phyloP scores from a whole-genome alignment of 352 stramenopile genomes.

The Phytophthora pinifolia region DNA sequence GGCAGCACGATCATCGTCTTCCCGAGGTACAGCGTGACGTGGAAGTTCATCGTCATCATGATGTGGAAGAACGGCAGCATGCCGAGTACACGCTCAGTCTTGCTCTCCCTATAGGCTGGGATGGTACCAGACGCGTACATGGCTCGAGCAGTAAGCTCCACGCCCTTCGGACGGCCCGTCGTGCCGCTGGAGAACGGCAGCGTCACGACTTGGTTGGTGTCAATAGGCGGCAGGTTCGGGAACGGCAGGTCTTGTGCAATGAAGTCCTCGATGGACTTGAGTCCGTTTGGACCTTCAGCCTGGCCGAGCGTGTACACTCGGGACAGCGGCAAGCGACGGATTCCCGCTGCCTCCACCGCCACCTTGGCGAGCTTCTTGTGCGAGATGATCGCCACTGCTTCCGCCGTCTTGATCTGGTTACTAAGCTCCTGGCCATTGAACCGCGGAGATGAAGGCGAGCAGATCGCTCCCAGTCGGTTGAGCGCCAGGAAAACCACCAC shows the following conservation, averaged over 20 bases:
- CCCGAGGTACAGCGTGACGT: constrained; percentile 65
- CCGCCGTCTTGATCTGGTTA: constrained; percentile 31
- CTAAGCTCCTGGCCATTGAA: constrained; percentile 30
- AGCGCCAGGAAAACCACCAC: constrained; percentile 39
- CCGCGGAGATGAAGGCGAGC: constrained; percentile 34
- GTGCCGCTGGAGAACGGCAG: constrained; percentile 93
- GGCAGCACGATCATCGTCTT: constrained; percentile 75
- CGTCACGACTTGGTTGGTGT: constrained; percentile 23
- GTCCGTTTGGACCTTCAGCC: not conserved
- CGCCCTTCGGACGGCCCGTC: constrained; percentile 86
- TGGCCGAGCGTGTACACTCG: constrained; percentile 30
- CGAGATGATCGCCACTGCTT: constrained; percentile 24
- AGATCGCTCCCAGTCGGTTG: constrained; percentile 33
- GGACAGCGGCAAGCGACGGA: not conserved
- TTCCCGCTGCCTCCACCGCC: constrained; percentile 21
- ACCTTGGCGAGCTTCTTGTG: constrained; percentile 26
- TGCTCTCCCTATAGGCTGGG: constrained; percentile 34
- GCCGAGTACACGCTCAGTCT: constrained; percentile 22
- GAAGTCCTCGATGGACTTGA: constrained; percentile 29
- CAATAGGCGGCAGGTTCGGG: constrained; percentile 15
- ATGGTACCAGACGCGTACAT: constrained; percentile 77
- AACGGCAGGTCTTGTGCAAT: constrained; percentile 18
- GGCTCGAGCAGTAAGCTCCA: constrained; percentile 87
- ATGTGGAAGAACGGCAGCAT: constrained; percentile 94
- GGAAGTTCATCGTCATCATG: constrained; percentile 72